Base-by-base conservation (phyloP, 2,329 filamentous ascomycete species). In the Penicillium brasilianum region DNA sequence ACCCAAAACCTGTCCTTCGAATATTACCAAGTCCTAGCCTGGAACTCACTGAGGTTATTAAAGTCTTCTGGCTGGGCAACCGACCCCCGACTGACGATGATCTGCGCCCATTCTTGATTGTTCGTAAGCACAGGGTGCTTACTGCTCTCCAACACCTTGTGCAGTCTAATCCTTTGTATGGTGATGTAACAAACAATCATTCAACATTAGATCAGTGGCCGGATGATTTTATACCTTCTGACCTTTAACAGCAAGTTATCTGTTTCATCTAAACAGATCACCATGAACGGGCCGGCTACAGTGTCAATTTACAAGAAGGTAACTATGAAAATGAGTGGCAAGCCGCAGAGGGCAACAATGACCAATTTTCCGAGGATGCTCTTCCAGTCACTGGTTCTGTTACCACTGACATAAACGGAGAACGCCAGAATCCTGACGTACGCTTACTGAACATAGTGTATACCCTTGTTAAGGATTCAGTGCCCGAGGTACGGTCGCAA, bases 261-360 rank as follows among this genome's bases (percentile, higher is more conserved):
- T 50, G 16, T 11, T 25, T 61, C 2, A 28, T 28, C 28, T n/a
- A 57, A 16, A 16, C 37, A 4, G 61, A 63, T 34, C 37, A 55
- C 16, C 34, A 51, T 4, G 62, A 64, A 55, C 48, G 59, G 10
- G 56, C 20, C 22, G 62, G 59, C 8, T 64, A 64, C 37, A 62
- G 6, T 11, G 56, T 64, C 18, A 32, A 59, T 28, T 46, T 64
- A 28, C 18, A 52, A 39, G 13, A 52, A 16, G 36, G 52, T 10
- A 62, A 62, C 30, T 59, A 53, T 41, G 62, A 64, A 37, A 64
- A 64, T 36, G 62, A 64, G 18, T 49, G 32, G 30, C 56, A 59
- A 43, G 62, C 62, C 11, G 62, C 55, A 25, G 28, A 56, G 20
- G 52, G 57, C 25, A 4, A 25, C 18, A 8, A 6, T 30, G 32